Percentiles rank a stretch among this genome's conserved stretches.
phyloP scores from a whole-genome alignment of 2,329 filamentous ascomycete genomes.

The Neurospora sp. region DNA sequence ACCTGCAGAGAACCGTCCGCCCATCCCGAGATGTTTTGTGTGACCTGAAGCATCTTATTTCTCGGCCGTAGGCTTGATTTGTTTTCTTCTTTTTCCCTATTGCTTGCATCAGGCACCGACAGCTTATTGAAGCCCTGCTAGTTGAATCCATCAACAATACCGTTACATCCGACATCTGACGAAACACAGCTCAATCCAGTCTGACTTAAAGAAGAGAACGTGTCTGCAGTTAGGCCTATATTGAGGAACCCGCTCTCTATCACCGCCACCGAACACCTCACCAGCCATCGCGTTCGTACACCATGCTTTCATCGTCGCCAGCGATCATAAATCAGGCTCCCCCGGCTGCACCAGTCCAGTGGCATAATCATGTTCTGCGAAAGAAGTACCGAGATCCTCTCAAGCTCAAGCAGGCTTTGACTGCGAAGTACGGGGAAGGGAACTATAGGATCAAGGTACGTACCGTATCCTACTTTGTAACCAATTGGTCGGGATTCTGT shows the following conservation, averaged over 20 bases:
- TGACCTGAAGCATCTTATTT: not conserved
- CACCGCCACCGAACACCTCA: not conserved
- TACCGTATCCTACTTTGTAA: not conserved
- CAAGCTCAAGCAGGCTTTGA: constrained; percentile 9
- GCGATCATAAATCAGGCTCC: not conserved
- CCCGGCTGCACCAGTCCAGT: not conserved
- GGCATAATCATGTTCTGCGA: constrained; percentile 9
- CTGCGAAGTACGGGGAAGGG: constrained; percentile 9
- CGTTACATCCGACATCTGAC: not conserved
- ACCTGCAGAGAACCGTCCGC: not conserved
- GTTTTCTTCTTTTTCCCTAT: not conserved
- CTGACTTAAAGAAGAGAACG: not conserved
- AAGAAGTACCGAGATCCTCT: constrained; percentile 12
- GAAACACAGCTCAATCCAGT: not conserved
- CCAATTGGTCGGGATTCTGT: not conserved
- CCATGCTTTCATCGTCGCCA: not conserved
- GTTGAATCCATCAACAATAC: not conserved
- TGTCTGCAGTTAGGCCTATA: not conserved
- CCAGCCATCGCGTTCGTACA: not conserved
- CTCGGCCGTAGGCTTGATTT: not conserved
- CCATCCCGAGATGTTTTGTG: not conserved
- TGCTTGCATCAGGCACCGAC: not conserved
- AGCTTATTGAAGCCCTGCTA: not conserved
- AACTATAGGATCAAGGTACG: constrained; percentile 11
- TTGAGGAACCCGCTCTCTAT: not conserved